Evolutionary conservation across 306 rosid species (phyloP).

Genomic region (Inga oerstediana): DNA sequence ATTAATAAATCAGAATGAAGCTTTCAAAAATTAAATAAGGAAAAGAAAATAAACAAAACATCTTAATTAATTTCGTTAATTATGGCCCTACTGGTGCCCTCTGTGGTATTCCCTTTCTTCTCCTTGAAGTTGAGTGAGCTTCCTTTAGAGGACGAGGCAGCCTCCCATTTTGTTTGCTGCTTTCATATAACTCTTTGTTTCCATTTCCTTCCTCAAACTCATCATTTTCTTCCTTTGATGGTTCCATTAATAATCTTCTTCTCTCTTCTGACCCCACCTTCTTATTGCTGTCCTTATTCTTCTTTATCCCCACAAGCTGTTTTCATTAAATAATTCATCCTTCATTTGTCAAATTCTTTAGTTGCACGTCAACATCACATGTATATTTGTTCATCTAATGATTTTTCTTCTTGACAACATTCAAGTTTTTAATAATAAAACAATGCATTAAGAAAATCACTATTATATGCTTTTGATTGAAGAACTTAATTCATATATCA

Average conservation of each 20-base stretch:
- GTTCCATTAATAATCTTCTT: slow-evolving; percentile 42
- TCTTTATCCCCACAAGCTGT: slow-evolving; percentile 52
- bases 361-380: neutral
- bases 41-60: neutral
- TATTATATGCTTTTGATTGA: neutral
- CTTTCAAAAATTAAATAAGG: neutral
- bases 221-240: slow-evolving; percentile 47
- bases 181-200: slow-evolving; percentile 41
- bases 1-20: slow-evolving; percentile 5
- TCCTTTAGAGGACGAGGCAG: slow-evolving; percentile 25
- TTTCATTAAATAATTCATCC: neutral
- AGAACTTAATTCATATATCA: neutral
- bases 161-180: slow-evolving; percentile 18
- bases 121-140: slow-evolving; percentile 58
- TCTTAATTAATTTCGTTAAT: neutral
- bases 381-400: neutral
- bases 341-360: neutral
- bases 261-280: neutral
- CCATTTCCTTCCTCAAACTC: slow-evolving; percentile 53
- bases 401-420: neutral
- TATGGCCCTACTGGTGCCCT: slow-evolving; percentile 70
- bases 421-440: neutral
- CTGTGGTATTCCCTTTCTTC: slow-evolving; percentile 73
- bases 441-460: neutral
- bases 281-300: slow-evolving; percentile 35